Evolutionary conservation across 345 rosid genomes (phyloP).

Genomic region (Pistacia integerrima): DNA sequence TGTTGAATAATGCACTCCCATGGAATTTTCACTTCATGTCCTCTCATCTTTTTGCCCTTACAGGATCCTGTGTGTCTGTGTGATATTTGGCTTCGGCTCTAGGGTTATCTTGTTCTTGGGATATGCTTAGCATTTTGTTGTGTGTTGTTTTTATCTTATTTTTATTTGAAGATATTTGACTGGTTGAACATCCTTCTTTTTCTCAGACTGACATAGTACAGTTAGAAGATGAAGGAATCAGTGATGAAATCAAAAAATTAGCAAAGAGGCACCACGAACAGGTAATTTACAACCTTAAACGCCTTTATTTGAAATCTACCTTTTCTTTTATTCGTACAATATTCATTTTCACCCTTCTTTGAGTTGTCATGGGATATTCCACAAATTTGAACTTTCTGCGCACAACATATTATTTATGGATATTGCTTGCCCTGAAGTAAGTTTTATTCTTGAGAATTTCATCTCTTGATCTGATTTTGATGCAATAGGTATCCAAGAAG

Average conservation of each 20-base stretch:
- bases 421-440: constrained; percentile 15
- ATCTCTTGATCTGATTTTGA: constrained; percentile 18
- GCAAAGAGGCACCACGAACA: constrained; percentile 62
- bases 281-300: constrained; percentile 52
- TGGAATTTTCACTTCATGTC: not conserved
- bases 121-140: constrained; percentile 13
- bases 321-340: not conserved
- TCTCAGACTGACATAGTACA: constrained; percentile 52
- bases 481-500: constrained; percentile 68
- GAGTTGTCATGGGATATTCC: constrained; percentile 1
- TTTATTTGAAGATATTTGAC: constrained; percentile 7
- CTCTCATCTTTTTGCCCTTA: not conserved
- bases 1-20: not conserved
- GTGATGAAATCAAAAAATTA: constrained; percentile 55
- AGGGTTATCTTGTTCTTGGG: constrained; percentile 12
- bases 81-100: not conserved
- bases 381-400: constrained; percentile 12
- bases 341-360: constrained; percentile 5
- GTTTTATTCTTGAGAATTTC: constrained; percentile 2
- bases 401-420: constrained; percentile 10
- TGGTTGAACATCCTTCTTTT: constrained; percentile 24
- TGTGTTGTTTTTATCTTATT: constrained; percentile 11
- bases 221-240: constrained; percentile 64
- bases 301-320: constrained; percentile 1
- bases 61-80: not conserved